Percentiles rank a stretch among this genome's conserved stretches.
These are phyloP conservation scores for Phytophthora kernoviae DNA, from an alignment of 352 stramenopile genomes.

Conservation along the genomic window DNA sequence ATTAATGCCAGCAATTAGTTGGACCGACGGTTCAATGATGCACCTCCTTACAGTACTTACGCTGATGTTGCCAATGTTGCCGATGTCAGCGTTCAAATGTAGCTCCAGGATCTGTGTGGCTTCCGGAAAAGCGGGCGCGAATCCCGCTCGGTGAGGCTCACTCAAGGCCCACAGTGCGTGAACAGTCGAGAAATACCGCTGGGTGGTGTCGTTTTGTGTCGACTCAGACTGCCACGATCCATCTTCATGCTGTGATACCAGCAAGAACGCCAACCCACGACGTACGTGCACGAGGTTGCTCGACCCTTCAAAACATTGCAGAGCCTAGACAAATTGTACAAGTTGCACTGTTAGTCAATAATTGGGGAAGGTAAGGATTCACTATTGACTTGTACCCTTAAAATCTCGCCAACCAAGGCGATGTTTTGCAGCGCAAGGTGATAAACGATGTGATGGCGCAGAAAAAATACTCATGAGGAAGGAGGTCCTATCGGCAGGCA, in stretches of 20 bases:
- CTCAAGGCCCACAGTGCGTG: constrained; percentile 53
- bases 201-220: constrained; percentile 21
- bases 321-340: constrained; percentile 41
- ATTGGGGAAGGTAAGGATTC: background rate
- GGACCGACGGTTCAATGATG: background rate
- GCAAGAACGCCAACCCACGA: constrained; percentile 70
- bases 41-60: constrained; percentile 8
- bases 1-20: constrained; percentile 12
- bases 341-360: constrained; percentile 3
- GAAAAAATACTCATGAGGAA: constrained; percentile 92
- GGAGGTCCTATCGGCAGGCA: constrained; percentile 58
- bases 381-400: constrained; percentile 45
- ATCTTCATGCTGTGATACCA: constrained; percentile 61
- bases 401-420: constrained; percentile 66
- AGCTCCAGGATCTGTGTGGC: constrained; percentile 56
- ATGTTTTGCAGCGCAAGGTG: constrained; percentile 81
- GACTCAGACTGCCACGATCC: constrained; percentile 52
- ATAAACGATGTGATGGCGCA: constrained; percentile 82
- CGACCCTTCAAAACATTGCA: constrained; percentile 74
- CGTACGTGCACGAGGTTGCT: constrained; percentile 72
- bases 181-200: constrained; percentile 60
- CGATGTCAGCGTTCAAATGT: constrained; percentile 66
- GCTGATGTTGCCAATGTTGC: constrained; percentile 10
- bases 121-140: constrained; percentile 67
- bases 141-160: constrained; percentile 50